Base-by-base conservation (phyloP, 345 rosid species). In the Salix exigua region DNA sequence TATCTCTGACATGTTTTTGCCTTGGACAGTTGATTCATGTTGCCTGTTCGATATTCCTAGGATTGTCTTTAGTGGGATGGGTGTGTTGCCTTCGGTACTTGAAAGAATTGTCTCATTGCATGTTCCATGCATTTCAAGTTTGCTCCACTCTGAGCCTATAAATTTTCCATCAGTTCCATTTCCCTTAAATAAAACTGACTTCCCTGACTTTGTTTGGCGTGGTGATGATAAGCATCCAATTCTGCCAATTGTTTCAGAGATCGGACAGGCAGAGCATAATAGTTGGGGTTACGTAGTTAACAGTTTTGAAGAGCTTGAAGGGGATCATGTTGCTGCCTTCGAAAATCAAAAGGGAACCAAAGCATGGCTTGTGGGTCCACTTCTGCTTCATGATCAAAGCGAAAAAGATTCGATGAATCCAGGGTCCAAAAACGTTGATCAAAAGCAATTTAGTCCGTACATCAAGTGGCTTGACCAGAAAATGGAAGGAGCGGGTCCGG, bases 291-390 rank as follows among this genome's bases (percentile, higher is more conserved):
- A 71, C 2, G 21, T 78, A 6, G 72, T 81, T 19, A 79, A 84
- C 63, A 82, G 79, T 58, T 82, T 84, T 37, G 79, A 76, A 66
- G 79, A 79, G 69, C 70, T 84, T 7, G 73, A 79, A 74, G 70
- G 79, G 11, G 77, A 73, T 2, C 62, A 79, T 30, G 53, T 81
- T 18, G 48, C 79, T 19, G 7, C 78, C 44, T 55, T 81, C 0
- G 74, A 76, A 55, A 14, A 42, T 65, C 18, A 51, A n/a, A 67
- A 76, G 1, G 78, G 55, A 33, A 64, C 72, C 28, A 77, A 30
- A 66, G 66, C 64, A 19, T 78, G 73, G 81, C 66, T 31, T 23
- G 44, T 73, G 19, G 77, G 81, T 11, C 81, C 77, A 7, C 66
- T 75, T 21, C 31, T 75, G 11, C 78, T 75, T 51, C 35, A 8